Base-by-base conservation (phyloP, 805 yeast genomes). In the Candida easanensis region DNA sequence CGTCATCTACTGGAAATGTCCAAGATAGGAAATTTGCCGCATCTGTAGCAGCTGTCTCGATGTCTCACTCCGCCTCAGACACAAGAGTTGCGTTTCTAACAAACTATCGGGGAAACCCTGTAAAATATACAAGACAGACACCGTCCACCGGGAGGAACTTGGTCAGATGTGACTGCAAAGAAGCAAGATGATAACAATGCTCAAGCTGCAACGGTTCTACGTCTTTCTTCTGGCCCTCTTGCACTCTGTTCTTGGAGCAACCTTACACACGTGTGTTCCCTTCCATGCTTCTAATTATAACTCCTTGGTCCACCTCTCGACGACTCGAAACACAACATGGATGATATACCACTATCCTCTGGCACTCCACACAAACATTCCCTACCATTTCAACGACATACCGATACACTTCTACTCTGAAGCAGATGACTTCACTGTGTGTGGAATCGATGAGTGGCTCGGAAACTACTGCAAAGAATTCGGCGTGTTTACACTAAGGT, bases 361-460 rank as follows among this genome's bases (percentile, higher is more conserved):
- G 28, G 31, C 27, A 4, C 37, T 47, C 11, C 5, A 22, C 27
- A 28, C 46, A 15, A 47, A 47, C 23, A 39, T 41, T 3, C 51
- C 51, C 14, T 41, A 9, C 22, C 8, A 20, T 1, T 23, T 44
- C 15, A 20, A 13, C 26, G 51, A 48, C 21, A 15, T 19, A 15
- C 48, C 45, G 14, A 41, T 44, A 18, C 51, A 48, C 26, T 44
- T 23, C 36, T 48, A 48, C 25, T 11, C 48, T 3, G 34, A 28
- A 21, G 37, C 33, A 4, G 42, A 41, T 6, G 44, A 41, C 23
- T 48, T 48, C 38, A 48, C 48, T 1, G 51, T 48, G 9, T 48
- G 51, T 28, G 51, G 51, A 3, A 3, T 44, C 16, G 31, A 14
- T 2, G 46, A 48, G 36, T 34, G 25, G 23, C n/a, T 13, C 7